phyloP scores from a whole-genome alignment of 2,329 filamentous ascomycete genomes.

The Diaporthe nobilis region DNA sequence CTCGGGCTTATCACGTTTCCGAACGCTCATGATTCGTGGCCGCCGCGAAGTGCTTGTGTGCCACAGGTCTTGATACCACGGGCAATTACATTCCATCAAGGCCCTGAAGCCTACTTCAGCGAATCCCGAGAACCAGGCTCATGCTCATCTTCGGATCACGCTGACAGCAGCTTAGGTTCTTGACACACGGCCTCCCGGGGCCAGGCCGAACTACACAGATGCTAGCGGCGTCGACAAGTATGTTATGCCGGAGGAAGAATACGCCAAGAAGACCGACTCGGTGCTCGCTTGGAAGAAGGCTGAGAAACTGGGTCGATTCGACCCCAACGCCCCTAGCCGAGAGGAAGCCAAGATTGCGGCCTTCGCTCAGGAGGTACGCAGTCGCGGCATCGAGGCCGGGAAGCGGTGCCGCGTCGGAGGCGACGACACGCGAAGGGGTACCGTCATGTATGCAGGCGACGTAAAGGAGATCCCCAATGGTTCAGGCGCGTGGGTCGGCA shows the following conservation, averaged over 20 bases:
- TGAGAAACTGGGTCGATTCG: conserved; percentile 96
- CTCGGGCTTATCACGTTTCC: neutral
- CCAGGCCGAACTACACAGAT: conserved; percentile 86
- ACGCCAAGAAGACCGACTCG: conserved; percentile 87
- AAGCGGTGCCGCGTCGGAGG: conserved; percentile 76
- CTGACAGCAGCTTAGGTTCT: conserved; percentile 70
- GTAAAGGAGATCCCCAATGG: conserved; percentile 81
- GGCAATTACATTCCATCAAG: neutral
- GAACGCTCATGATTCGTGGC: conserved; percentile 1
- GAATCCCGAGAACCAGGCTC: too few relatives aligned
- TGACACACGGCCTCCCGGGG: conserved; percentile 82
- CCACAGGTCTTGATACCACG: neutral
- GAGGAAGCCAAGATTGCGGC: conserved; percentile 80
- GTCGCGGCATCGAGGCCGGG: conserved; percentile 75
- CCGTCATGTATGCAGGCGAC: conserved; percentile 79
- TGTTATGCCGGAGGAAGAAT: conserved; percentile 86
- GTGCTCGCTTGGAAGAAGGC: conserved; percentile 96
- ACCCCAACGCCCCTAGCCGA: conserved; percentile 83
- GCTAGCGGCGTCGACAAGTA: conserved; percentile 89
- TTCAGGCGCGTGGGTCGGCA: conserved; percentile 78
- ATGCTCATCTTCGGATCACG: neutral
- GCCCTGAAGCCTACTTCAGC: neutral
- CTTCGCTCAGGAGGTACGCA: conserved; percentile 77
- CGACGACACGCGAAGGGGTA: conserved; percentile 78
- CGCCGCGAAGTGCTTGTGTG: neutral